Percentiles rank a stretch among this genome's conserved stretches.
Evolutionary conservation across 1,284 basidiomycete genomes (phyloP).

Genomic region (Athelia psychrophila): DNA sequence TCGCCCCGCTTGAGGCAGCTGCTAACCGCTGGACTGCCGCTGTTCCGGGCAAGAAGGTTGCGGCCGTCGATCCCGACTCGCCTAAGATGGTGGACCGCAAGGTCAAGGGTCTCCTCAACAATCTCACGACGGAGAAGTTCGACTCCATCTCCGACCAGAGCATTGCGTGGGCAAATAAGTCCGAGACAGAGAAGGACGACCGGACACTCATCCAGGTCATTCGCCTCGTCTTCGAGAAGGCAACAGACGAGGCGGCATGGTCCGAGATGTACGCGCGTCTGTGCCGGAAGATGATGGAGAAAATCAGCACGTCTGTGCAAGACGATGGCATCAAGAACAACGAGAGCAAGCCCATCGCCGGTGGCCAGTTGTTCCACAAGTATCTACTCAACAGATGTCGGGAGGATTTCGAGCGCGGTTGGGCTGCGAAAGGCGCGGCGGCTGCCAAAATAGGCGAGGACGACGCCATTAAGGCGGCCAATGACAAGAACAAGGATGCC

Average conservation of each 20-base stretch:
- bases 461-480: conserved; percentile 57
- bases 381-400: conserved; percentile 93
- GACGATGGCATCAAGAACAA: conserved; percentile 79
- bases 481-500: conserved; percentile 38
- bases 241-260: conserved; percentile 93
- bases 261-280: conserved; percentile 97
- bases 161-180: conserved; percentile 93
- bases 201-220: conserved; percentile 95
- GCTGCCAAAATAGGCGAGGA: conserved; percentile 61
- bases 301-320: conserved; percentile 81
- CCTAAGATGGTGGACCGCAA: conserved; percentile 89
- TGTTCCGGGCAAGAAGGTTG: conserved; percentile 28
- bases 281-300: conserved; percentile 92
- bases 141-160: conserved; percentile 94
- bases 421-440: conserved; percentile 71
- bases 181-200: conserved; percentile 89
- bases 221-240: conserved; percentile 95
- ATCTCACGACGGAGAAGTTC: conserved; percentile 96
- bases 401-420: conserved; percentile 92
- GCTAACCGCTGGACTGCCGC: conserved; percentile 79
- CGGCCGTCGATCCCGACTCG: conserved; percentile 50
- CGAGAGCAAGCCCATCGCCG: conserved; percentile 84
- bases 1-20: conserved; percentile 76
- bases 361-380: conserved; percentile 93
- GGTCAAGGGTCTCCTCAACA: conserved; percentile 93